These are phyloP conservation scores for Zygoascus flipseniorum DNA, from an alignment of 805 yeast genomes.

Conservation along the genomic window DNA sequence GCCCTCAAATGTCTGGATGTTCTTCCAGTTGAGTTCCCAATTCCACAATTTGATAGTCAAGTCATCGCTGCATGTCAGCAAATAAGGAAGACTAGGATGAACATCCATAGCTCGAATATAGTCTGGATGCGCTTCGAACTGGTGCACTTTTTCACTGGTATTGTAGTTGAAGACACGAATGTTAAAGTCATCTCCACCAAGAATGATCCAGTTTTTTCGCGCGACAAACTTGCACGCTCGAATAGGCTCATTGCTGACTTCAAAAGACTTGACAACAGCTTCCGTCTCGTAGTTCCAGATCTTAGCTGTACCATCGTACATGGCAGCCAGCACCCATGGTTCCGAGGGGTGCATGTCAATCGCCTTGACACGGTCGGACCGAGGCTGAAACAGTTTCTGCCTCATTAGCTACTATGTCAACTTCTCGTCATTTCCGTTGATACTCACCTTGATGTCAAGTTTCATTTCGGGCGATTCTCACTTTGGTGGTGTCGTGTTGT, in stretches of 20 bases:
- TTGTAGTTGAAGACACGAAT: conserved; percentile 89
- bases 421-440: conserved; percentile 29
- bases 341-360: conserved; percentile 97
- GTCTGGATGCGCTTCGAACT: conserved; percentile 97
- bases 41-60: conserved; percentile 90
- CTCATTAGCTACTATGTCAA: conserved; percentile 3
- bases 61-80: conserved; percentile 87
- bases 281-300: conserved; percentile 90
- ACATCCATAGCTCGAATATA: conserved; percentile 89
- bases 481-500: conserved; percentile 1
- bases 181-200: conserved; percentile 94
- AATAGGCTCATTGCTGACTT: conserved; percentile 92
- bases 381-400: conserved; percentile 74
- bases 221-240: conserved; percentile 94
- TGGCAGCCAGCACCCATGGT: conserved; percentile 92
- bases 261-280: conserved; percentile 76
- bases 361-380: conserved; percentile 95
- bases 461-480: conserved; percentile 31
- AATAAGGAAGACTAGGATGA: conserved; percentile 86
- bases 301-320: conserved; percentile 83
- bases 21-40: conserved; percentile 91
- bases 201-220: conserved; percentile 93
- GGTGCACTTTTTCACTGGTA: conserved; percentile 89
- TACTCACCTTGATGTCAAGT: conserved; percentile 40
- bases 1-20: conserved; percentile 88